Percentiles rank a stretch among this genome's conserved stretches.
Evolutionary conservation across 257 asterid species (phyloP).

Genomic region (Plantago elongata): DNA sequence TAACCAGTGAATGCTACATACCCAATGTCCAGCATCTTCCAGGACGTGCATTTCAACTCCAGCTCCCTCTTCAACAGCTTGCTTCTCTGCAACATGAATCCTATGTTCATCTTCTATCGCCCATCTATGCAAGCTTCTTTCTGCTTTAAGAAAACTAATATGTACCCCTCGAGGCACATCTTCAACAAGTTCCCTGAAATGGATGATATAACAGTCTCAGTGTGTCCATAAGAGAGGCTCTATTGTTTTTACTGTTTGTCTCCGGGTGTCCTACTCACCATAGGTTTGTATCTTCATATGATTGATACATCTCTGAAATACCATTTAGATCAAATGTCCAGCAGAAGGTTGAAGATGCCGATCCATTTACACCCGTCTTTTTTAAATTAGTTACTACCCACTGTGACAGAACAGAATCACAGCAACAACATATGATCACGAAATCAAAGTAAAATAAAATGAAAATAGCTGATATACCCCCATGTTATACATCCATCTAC

Average conservation of each 20-base stretch:
- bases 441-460: neutral
- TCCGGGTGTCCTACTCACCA: constrained; percentile 40
- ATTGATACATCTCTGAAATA: constrained; percentile 83
- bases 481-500: constrained; percentile 3
- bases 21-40: constrained; percentile 99
- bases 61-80: constrained; percentile 90
- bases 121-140: constrained; percentile 95
- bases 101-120: constrained; percentile 86
- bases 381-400: constrained; percentile 95
- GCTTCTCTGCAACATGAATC: constrained; percentile 92
- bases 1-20: constrained; percentile 26
- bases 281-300: constrained; percentile 82
- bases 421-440: neutral
- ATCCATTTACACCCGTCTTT: constrained; percentile 44
- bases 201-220: constrained; percentile 8
- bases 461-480: neutral
- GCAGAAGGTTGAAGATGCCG: constrained; percentile 53
- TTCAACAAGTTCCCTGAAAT: constrained; percentile 76
- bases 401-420: constrained; percentile 31
- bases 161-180: constrained; percentile 97
- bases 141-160: constrained; percentile 88
- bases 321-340: constrained; percentile 88
- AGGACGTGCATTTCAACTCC: constrained; percentile 98
- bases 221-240: neutral
- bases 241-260: neutral